phyloP scores from a whole-genome alignment of 2,329 filamentous ascomycete species.

The Aspergillus sp. region DNA sequence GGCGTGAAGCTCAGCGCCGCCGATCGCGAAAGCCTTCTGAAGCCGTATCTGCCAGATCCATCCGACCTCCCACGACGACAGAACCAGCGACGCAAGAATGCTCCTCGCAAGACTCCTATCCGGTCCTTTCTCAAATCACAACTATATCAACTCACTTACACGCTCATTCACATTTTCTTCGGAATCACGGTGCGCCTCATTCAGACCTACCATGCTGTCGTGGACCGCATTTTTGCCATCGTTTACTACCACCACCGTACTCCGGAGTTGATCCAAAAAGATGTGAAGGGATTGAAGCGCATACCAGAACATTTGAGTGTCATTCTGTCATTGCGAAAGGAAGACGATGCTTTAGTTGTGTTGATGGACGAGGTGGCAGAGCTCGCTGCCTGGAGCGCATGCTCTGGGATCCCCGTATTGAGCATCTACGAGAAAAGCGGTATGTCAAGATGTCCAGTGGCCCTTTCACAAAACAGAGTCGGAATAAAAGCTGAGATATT shows the following conservation, averaged over 20 bases:
- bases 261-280: slow-evolving; percentile 83
- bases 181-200: slow-evolving; percentile 81
- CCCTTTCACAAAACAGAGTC: background rate
- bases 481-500: slow-evolving; percentile 1
- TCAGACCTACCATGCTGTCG: slow-evolving; percentile 71
- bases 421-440: slow-evolving; percentile 91
- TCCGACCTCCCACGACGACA: slow-evolving; percentile 19
- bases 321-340: slow-evolving; percentile 67
- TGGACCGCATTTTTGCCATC: slow-evolving; percentile 73
- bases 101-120: slow-evolving; percentile 33
- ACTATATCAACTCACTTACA: slow-evolving; percentile 40
- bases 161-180: slow-evolving; percentile 66
- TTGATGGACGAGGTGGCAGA: slow-evolving; percentile 89
- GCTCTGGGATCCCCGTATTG: slow-evolving; percentile 78
- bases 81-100: slow-evolving; percentile 20
- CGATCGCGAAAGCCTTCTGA: slow-evolving; percentile 49
- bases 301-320: slow-evolving; percentile 84
- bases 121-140: slow-evolving; percentile 42
- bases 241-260: slow-evolving; percentile 94
- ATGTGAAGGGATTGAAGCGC: slow-evolving; percentile 69
- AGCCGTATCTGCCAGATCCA: slow-evolving; percentile 50
- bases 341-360: slow-evolving; percentile 71
- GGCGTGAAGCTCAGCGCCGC: slow-evolving; percentile 37
- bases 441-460: slow-evolving; percentile 37
- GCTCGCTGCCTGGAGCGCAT: slow-evolving; percentile 87